These are phyloP conservation scores for Leucoagaricus sp. DNA, from an alignment of 1,284 basidiomycete species.

Conservation along the genomic window DNA sequence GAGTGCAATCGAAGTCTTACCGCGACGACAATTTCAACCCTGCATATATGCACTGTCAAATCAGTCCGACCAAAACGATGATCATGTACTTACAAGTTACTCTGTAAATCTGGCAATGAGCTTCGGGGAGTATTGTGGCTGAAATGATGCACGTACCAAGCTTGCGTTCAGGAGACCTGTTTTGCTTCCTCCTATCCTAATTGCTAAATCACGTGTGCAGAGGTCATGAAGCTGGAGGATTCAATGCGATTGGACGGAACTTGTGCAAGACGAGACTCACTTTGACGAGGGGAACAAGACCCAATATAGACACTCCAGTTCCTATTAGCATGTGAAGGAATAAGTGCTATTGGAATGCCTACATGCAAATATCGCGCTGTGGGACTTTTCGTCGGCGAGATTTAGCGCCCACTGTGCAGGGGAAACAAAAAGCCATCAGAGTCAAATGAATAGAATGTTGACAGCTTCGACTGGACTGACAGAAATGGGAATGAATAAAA, in stretches of 20 bases:
- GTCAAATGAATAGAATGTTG: neutral
- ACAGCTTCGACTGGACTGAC: constrained; percentile 37
- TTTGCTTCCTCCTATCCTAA: constrained; percentile 75
- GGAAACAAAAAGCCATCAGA: too few species aligned
- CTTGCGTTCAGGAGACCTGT: constrained; percentile 83
- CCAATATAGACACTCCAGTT: constrained; percentile 58
- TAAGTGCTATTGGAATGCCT: constrained; percentile 23
- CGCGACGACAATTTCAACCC: constrained; percentile 73
- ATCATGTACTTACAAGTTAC: constrained; percentile 59
- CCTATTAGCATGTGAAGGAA: neutral
- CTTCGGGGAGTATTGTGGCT: neutral
- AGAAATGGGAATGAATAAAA: constrained; percentile 54
- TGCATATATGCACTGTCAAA: constrained; percentile 28
- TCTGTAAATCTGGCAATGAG: constrained; percentile 38
- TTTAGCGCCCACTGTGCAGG: constrained; percentile 61
- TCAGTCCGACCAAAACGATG: constrained; percentile 2
- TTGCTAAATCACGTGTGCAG: constrained; percentile 73
- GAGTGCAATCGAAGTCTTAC: constrained; percentile 39
- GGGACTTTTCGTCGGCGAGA: constrained; percentile 53
- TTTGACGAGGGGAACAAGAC: constrained; percentile 74
- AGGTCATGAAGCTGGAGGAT: constrained; percentile 70
- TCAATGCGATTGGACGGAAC: too few species aligned
- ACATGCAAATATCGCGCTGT: constrained; percentile 69
- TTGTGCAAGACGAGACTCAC: constrained; percentile 33
- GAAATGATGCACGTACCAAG: constrained; percentile 49